phyloP scores from a whole-genome alignment of 108 stramenopile species.

The Cyclotella cryptica region DNA sequence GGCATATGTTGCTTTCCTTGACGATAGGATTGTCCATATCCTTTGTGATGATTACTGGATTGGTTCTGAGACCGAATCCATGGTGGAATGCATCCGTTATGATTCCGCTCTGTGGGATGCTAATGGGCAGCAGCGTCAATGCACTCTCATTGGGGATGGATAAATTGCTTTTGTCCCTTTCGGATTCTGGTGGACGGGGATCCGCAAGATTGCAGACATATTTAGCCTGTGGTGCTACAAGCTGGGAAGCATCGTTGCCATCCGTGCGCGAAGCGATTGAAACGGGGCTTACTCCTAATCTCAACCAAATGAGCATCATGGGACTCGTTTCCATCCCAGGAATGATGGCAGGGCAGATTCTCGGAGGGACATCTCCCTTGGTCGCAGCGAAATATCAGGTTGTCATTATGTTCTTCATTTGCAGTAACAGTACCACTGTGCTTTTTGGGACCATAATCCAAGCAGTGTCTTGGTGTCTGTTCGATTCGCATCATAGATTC shows the following conservation, averaged over 20 bases:
- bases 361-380: slow-evolving; percentile 72
- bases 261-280: slow-evolving; percentile 28
- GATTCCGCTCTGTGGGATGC: slow-evolving; percentile 62
- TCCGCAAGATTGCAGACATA: slow-evolving; percentile 45
- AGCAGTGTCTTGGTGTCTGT: slow-evolving; percentile 43
- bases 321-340: slow-evolving; percentile 86
- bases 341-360: slow-evolving; percentile 93
- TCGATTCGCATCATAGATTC: slow-evolving; percentile 14
- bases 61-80: background rate
- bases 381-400: slow-evolving; percentile 90
- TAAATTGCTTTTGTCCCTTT: slow-evolving; percentile 29
- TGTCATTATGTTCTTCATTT: slow-evolving; percentile 82
- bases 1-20: slow-evolving; percentile 7
- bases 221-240: slow-evolving; percentile 43
- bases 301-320: slow-evolving; percentile 81
- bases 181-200: slow-evolving; percentile 32
- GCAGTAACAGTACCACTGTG: slow-evolving; percentile 31
- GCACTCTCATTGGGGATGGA: slow-evolving; percentile 32
- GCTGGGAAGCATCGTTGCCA: slow-evolving; percentile 39
- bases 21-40: background rate
- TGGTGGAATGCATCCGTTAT: slow-evolving; percentile 25
- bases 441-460: slow-evolving; percentile 24
- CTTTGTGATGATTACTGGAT: background rate
- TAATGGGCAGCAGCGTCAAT: slow-evolving; percentile 31
- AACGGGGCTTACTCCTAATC: slow-evolving; percentile 63